These are phyloP conservation scores for Nelumbo lutea DNA, from an alignment of 164 flowering plant species.

Conservation along the genomic window DNA sequence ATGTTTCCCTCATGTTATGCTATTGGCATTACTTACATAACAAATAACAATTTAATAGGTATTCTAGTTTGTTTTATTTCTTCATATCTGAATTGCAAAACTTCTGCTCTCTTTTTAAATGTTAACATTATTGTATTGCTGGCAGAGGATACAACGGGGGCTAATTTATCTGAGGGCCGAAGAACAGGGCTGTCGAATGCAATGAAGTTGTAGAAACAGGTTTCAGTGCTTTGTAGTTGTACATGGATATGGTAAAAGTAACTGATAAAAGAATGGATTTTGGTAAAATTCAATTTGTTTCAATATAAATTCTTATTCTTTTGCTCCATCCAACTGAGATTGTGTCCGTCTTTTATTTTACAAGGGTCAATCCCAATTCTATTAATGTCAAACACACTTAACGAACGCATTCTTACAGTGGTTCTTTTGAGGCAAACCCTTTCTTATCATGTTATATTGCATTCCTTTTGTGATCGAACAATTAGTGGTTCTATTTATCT, in stretches of 20 bases:
- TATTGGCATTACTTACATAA: background rate
- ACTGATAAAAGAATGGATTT: no score
- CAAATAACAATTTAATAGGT: background rate
- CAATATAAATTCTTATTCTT: conserved; percentile 18
- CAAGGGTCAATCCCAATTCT: no score
- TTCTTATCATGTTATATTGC: no score
- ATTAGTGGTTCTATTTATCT: no score
- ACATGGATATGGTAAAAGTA: background rate
- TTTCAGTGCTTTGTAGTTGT: background rate
- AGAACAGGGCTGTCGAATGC: conserved; percentile 53
- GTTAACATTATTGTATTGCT: background rate
- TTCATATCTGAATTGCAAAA: background rate
- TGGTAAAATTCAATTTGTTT: conserved; percentile 10
- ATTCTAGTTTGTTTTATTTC: background rate
- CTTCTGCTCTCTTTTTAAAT: background rate
- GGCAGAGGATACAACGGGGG: conserved; percentile 65
- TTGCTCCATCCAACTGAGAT: conserved; percentile 15
- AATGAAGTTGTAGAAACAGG: conserved; percentile 17
- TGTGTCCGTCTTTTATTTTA: conserved; percentile 4
- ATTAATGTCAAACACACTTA: no score
- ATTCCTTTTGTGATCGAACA: no score
- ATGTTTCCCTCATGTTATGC: background rate
- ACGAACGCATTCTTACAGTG: no score
- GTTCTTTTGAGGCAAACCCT: no score
- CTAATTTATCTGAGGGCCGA: conserved; percentile 45